Evolutionary conservation across 768 basidiomycete genomes (phyloP), one percentile per base, ranked within the genome.

Genomic region (Pulveroboletus ravenelii): DNA sequence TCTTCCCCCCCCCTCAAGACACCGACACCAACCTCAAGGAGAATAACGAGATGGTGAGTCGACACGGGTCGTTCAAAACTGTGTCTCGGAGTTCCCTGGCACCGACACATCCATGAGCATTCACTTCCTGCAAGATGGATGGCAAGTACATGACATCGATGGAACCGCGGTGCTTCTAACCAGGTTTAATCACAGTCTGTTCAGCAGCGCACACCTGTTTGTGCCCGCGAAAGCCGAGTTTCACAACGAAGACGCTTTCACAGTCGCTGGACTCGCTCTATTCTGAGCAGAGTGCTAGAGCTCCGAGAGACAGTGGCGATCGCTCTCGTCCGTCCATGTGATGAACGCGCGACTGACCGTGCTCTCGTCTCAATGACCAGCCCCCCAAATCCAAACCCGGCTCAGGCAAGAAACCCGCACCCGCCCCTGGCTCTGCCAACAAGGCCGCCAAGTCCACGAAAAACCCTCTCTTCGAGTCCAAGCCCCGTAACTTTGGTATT

Each of bases 391-490:
- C 72, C 54, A 89, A 87, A 65, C 41, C 80, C 58, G 81, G 82
- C 72, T 68, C 85, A 55, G 80, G 81, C 57, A 91, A 89, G 78
- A 92, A 88, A 76, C 88, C 87, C 59, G 90, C 90, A 57, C 78
- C 86, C 51, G 87, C 90, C 13, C 89, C 90, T 41, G 85, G 84
- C 62, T 86, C 87, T 67, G 84, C 85, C 62, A 79, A 78, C 78
- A 90, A 90, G 74, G 55, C 76, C 32, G 68, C 78, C 58, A 91
- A 93, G 74, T 63, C 71, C 34, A 84, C 84, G 71, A 95, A 94
- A 78, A 97, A 97, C 79, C 95, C 95, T 62, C 83, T 98, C 61
- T 96, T 97, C 70, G 93, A 97, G 78, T 69, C 92, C 48, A 77
- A 69, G 54, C 82, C 93, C 62, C 89, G 87, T 72, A 94, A 93